Evolutionary conservation across 2,329 filamentous ascomycete species (phyloP), one percentile per base, ranked within the genome.

Genomic region (Botrytis fabae): DNA sequence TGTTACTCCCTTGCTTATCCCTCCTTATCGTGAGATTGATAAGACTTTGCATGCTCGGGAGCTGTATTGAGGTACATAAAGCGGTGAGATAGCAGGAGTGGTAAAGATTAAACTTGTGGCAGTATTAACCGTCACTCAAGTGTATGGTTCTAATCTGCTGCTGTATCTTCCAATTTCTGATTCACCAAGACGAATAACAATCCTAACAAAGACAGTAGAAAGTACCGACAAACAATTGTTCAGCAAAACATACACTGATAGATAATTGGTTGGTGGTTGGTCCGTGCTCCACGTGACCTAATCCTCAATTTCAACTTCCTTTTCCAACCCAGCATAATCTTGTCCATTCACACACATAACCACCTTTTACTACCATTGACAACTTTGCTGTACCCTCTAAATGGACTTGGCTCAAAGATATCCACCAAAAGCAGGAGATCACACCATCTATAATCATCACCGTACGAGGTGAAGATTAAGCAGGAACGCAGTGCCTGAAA

Each of bases 1-100:
- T 66, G 46, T 66, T 66, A 66, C 54, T 54, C 64, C 46, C 64
- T 66, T 66, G 46, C 46, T 66, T 54, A 66, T 66, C 22, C 40
- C 61, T 20, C 44, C 63, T 66, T 54, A 54, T 66, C 62, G 32
- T 66, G 25, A 10, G 32, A 35, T 66, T 20, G 64, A 66, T 66
- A 54, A 54, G 32, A 28, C 10, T 28, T 57, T 66, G 16, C 25
- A 20, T 54, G 28, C 9, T 66, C 25, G 46, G 9, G 16, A 54
- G 64, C 44, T 44, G 28, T 46, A 35, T 44, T 64, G n/a, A 61
- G 20, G n/a, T 6, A 38, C 32, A 66, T 65, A 66, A 51, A 66
- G 63, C 40, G 18, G 62, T 9, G n/a, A 32, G 14, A 18, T 32
- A 8, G 46, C 61, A 46, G 40, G 10, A 44, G 9, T 44, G 25